These are phyloP conservation scores for Penicillium waksmanii DNA, from an alignment of 495 filamentous ascomycete species.

Conservation along the genomic window DNA sequence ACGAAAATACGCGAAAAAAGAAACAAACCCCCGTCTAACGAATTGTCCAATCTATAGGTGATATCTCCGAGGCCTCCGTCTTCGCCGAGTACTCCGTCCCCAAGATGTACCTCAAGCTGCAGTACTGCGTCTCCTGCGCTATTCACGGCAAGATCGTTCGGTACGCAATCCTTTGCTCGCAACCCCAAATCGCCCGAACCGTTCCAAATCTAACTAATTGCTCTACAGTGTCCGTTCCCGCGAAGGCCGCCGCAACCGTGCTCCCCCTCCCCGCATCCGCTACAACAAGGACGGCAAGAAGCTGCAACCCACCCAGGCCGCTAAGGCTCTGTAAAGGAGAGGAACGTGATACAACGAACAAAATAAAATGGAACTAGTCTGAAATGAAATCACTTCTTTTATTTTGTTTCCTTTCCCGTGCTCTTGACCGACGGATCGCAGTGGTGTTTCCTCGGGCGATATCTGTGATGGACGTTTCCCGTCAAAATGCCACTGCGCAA, in stretches of 20 bases:
- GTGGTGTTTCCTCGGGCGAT: conserved; percentile 12
- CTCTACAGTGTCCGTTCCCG: conserved; percentile 86
- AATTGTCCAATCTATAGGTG: conserved; percentile 62
- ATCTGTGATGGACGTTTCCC: conserved; percentile 8
- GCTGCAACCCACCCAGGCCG: conserved; percentile 87
- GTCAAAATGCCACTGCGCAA: background rate
- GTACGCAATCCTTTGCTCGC: conserved; percentile 58
- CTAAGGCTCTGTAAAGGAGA: conserved; percentile 62
- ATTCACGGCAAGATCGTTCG: conserved; percentile 99
- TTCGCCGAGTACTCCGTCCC: conserved; percentile 98
- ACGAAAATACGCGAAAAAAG: conserved; percentile 1
- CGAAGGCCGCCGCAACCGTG: conserved; percentile 97
- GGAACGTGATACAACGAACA: conserved; percentile 34
- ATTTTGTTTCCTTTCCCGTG: conserved; percentile 38
- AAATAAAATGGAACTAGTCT: conserved; percentile 46
- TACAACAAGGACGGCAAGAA: conserved; percentile 99
- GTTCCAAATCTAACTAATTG: conserved; percentile 33
- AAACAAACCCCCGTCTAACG: background rate
- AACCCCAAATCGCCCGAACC: background rate
- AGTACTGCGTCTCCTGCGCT: conserved; percentile 99
- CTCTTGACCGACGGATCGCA: conserved; percentile 28
- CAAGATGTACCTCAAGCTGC: conserved; percentile 99
- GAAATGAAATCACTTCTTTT: conserved; percentile 36
- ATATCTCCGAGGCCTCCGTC: conserved; percentile 99
- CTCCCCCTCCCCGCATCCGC: conserved; percentile 91